Conservation (phyloP, 2,329 filamentous ascomycete species). For the Gaeumannomyces sp. region DNA sequence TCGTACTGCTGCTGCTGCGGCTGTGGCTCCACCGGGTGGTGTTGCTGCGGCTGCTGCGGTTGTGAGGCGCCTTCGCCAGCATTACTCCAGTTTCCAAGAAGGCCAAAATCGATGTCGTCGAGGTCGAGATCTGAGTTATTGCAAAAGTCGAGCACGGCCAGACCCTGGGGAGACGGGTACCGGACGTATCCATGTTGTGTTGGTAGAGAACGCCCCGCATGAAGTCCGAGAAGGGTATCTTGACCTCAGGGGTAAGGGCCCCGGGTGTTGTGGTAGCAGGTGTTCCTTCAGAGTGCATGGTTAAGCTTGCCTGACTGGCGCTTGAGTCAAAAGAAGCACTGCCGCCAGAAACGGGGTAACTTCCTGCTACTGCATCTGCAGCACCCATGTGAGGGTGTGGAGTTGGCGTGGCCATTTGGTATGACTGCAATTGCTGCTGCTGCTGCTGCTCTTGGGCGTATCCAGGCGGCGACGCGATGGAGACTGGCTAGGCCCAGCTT, state of each 20-base stretch:
- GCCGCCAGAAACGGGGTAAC: background rate
- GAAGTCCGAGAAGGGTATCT: slow-evolving; percentile 42
- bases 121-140: slow-evolving; percentile 43
- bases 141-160: slow-evolving; percentile 44
- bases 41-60: background rate
- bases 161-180: slow-evolving; percentile 32
- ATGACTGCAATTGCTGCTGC: background rate
- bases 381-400: background rate
- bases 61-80: slow-evolving; percentile 16
- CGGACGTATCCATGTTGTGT: slow-evolving; percentile 28
- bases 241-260: background rate
- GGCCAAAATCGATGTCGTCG: slow-evolving; percentile 45
- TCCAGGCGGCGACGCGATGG: slow-evolving; percentile 1
- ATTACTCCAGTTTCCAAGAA: slow-evolving; percentile 44
- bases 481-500: background rate
- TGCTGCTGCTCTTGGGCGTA: background rate
- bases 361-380: background rate
- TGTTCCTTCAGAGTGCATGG: background rate
- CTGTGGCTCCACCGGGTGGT: slow-evolving; percentile 13
- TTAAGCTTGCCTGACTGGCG: background rate
- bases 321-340: background rate
- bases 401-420: background rate
- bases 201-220: slow-evolving; percentile 45
- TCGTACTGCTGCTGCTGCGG: background rate
- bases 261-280: too few relatives aligned